Conservation (phyloP, 192 early-diverging fungal species). For the Gigaspora rosea region DNA sequence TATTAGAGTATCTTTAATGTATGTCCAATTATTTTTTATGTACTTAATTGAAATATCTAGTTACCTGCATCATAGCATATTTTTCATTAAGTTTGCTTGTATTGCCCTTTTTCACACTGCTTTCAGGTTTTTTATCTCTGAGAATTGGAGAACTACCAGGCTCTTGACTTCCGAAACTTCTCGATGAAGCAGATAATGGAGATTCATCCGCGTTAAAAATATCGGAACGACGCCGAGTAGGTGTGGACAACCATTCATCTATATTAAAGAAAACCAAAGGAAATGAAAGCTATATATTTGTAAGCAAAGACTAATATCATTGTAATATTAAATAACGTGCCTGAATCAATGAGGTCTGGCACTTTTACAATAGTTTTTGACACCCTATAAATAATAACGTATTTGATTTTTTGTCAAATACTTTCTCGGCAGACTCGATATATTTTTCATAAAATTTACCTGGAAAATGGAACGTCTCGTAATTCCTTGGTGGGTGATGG, state of each 20-base stretch:
- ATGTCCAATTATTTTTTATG: too few relatives aligned
- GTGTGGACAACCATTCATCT: not conserved
- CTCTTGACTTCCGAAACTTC: too few relatives aligned
- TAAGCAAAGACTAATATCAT: too few relatives aligned
- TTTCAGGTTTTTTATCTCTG: not conserved
- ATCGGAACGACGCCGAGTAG: not conserved
- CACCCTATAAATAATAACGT: not conserved
- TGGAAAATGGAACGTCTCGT: slow-evolving; percentile 4
- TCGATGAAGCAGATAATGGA: not conserved
- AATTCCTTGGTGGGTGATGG: slow-evolving; percentile 9
- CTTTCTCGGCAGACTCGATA: not conserved
- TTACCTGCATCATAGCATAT: slow-evolving; percentile 14
- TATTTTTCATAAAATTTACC: not conserved
- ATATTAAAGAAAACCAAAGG: not conserved
- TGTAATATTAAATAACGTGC: not conserved
- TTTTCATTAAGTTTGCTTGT: slow-evolving; percentile 17
- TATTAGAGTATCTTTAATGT: too few relatives aligned
- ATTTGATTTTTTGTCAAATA: not conserved
- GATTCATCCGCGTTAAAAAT: not conserved
- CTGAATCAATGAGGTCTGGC: not conserved
- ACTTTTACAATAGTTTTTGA: slow-evolving; percentile 3
- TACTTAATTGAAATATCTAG: too few relatives aligned
- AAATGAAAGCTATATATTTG: too few relatives aligned
- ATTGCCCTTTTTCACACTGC: not conserved
- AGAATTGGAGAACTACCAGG: not conserved